A percentile compares a stretch with the other conserved stretches of the same genome.
These are phyloP conservation scores for Anaeromyces robustus DNA, from an alignment of 192 early-diverging fungal species.

Conservation along the genomic window DNA sequence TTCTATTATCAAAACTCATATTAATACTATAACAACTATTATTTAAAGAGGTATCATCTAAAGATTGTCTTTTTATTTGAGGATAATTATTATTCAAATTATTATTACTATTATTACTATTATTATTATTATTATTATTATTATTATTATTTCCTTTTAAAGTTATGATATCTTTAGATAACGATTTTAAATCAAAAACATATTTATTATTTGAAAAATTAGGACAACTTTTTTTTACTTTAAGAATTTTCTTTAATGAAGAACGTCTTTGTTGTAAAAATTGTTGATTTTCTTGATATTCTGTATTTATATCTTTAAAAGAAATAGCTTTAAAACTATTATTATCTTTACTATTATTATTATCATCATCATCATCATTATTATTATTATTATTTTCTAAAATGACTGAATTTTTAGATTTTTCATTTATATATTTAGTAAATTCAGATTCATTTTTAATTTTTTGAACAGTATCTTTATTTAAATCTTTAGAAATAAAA, in stretches of 20 bases:
- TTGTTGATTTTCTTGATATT: not conserved
- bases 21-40: too few species aligned
- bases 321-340: not conserved
- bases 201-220: not conserved
- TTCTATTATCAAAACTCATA: too few species aligned
- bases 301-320: not conserved
- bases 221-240: not conserved
- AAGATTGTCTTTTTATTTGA: too few species aligned
- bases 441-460: not conserved
- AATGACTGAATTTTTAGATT: not conserved
- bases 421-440: not conserved
- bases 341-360: too few species aligned
- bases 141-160: not conserved
- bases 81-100: too few species aligned
- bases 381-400: not conserved
- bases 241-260: not conserved
- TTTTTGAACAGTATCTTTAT: not conserved
- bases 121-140: not conserved
- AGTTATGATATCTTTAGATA: too few species aligned
- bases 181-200: too few species aligned
- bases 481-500: not conserved
- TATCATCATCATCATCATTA: too few species aligned
- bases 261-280: not conserved
- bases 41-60: too few species aligned
- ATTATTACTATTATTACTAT: too few species aligned